These are phyloP conservation scores for Fusarium siculi DNA, from an alignment of 2,329 filamentous ascomycete genomes.

Conservation along the genomic window DNA sequence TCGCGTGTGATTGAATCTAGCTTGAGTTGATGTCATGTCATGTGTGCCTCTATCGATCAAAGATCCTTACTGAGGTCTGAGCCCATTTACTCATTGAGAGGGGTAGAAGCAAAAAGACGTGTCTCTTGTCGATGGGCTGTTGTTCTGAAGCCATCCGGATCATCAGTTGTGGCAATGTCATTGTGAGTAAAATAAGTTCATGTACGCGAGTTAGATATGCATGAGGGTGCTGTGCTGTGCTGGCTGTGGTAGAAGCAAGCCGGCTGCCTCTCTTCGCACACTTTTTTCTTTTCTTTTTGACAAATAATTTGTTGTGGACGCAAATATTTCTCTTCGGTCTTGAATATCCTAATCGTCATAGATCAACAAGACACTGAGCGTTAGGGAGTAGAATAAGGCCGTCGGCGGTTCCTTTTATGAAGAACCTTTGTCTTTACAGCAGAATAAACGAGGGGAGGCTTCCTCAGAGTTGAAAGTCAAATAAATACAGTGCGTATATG, in stretches of 20 bases:
- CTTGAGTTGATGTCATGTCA: constrained; percentile 37
- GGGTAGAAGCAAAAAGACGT: constrained; percentile 1
- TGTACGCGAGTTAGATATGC: constrained; percentile 12
- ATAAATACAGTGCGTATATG: not conserved
- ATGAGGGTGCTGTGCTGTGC: not conserved
- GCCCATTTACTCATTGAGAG: constrained; percentile 1
- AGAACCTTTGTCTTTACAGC: not conserved
- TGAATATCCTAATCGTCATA: constrained; percentile 22
- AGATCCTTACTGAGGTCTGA: constrained; percentile 16
- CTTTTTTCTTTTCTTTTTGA: not conserved
- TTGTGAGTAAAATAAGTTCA: not conserved
- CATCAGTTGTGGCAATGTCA: not conserved
- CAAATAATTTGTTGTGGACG: not conserved
- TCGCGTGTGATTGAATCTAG: constrained; percentile 24
- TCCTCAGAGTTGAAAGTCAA: not conserved
- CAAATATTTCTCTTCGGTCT: constrained; percentile 10
- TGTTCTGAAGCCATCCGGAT: constrained; percentile 11
- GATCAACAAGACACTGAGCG: not conserved
- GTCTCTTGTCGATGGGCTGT: constrained; percentile 19
- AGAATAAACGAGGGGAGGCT: not conserved
- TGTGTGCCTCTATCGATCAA: constrained; percentile 5
- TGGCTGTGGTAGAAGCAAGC: not conserved
- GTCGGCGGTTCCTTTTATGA: constrained; percentile 15
- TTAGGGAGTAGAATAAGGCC: constrained; percentile 25
- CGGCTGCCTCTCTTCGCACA: constrained; percentile 4